A percentile compares a stretch with the other conserved stretches of the same genome.
phyloP scores from a whole-genome alignment of 2,329 filamentous ascomycete genomes.

The Clonostachys chloroleuca region DNA sequence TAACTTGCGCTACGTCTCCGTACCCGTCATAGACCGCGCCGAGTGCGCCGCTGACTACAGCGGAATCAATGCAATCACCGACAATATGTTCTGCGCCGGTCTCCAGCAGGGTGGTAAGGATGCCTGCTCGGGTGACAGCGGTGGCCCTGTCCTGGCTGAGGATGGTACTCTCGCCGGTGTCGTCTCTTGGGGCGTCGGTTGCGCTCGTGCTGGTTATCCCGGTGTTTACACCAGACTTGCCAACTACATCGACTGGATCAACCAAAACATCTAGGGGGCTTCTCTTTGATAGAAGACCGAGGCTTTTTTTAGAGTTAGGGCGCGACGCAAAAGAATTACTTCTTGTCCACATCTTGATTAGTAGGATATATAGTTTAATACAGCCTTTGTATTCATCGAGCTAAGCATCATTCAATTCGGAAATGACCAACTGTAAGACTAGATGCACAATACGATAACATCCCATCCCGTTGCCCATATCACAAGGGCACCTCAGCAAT shows the following conservation, averaged over 20 bases:
- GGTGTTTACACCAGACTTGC: conserved; percentile 22
- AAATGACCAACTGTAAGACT: too few species aligned
- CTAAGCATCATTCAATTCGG: too few species aligned
- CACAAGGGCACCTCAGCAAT: too few species aligned
- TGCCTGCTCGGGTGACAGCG: conserved; percentile 22
- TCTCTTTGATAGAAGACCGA: too few species aligned
- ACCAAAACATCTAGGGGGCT: conserved; percentile 7
- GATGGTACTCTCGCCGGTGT: conserved; percentile 13
- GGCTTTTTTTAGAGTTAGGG: too few species aligned
- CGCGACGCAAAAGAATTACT: too few species aligned
- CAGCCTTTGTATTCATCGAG: too few species aligned
- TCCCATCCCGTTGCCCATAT: too few species aligned
- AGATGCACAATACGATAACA: too few species aligned
- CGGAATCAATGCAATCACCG: conserved; percentile 12
- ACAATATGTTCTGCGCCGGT: conserved; percentile 24
- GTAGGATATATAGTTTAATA: too few species aligned
- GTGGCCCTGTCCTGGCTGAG: conserved; percentile 19
- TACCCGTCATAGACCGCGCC: conserved; percentile 18
- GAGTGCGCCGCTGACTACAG: conserved; percentile 14
- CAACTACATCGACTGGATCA: conserved; percentile 15
- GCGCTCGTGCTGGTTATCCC: conserved; percentile 12
- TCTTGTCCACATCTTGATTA: too few species aligned
- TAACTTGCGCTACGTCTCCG: conserved; percentile 12
- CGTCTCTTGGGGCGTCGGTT: conserved; percentile 22
- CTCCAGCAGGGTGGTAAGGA: conserved; percentile 17